phyloP scores from a whole-genome alignment of 176 grass and related monocot genomes.

The Puccinellia tenuiflora region DNA sequence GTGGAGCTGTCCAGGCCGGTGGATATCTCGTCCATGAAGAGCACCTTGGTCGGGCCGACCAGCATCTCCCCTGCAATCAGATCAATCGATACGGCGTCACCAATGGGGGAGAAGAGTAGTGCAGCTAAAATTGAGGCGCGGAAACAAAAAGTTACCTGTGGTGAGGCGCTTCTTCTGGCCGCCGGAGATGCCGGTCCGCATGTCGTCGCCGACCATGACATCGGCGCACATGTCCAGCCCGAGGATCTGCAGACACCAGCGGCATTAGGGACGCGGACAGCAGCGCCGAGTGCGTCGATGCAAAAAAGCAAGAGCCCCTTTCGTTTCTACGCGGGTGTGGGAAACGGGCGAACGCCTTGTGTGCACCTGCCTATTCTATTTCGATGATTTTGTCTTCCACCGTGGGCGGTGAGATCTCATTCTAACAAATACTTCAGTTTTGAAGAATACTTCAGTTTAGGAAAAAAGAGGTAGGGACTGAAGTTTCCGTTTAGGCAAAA shows the following conservation, averaged over 20 bases:
- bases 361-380: neutral
- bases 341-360: conserved; percentile 23
- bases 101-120: neutral
- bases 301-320: neutral
- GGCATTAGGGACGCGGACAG: conserved; percentile 5
- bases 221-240: conserved; percentile 91
- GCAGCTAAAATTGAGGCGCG: neutral
- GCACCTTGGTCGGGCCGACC: conserved; percentile 94
- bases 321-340: neutral
- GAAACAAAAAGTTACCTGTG: conserved; percentile 38
- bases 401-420: neutral
- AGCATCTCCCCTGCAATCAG: conserved; percentile 80
- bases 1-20: conserved; percentile 97
- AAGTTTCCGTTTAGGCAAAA: too few species aligned
- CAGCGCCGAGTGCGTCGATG: neutral
- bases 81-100: neutral
- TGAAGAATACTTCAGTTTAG: too few species aligned
- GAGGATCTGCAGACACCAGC: conserved; percentile 46
- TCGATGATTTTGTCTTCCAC: neutral
- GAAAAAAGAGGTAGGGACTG: too few species aligned
- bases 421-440: too few species aligned
- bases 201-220: conserved; percentile 82
- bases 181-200: conserved; percentile 83
- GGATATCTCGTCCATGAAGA: conserved; percentile 99
- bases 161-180: conserved; percentile 97